Evolutionary conservation across 305 asterid species (phyloP).

Genomic region (Fraxinus sp.): DNA sequence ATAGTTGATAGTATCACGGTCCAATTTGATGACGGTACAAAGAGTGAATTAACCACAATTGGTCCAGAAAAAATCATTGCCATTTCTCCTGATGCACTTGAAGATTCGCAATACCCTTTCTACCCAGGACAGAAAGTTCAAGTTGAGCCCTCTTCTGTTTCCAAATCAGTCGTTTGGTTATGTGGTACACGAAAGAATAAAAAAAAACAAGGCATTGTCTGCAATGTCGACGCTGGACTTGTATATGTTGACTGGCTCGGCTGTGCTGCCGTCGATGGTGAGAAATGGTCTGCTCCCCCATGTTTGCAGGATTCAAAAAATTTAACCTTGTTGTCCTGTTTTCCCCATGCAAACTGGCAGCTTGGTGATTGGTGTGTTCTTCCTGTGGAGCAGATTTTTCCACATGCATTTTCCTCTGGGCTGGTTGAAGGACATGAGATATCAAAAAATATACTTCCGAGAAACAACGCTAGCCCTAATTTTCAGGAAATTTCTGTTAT

Average conservation of each 20-base stretch:
- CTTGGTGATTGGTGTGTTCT: conserved; percentile 86
- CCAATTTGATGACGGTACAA: conserved; percentile 66
- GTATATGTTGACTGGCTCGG: conserved; percentile 73
- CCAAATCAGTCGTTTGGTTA: conserved; percentile 60
- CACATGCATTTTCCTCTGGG: conserved; percentile 23
- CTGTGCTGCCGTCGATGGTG: conserved; percentile 42
- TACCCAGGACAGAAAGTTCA: conserved; percentile 85
- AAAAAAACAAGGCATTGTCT: conserved; percentile 54
- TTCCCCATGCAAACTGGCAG: conserved; percentile 74
- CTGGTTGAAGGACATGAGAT: conserved; percentile 26
- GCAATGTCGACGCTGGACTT: conserved; percentile 61
- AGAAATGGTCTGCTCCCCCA: conserved; percentile 45
- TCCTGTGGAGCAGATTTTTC: conserved; percentile 29
- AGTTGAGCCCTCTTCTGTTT: conserved; percentile 43
- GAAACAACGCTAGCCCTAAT: conserved; percentile 24
- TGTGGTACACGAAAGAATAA: conserved; percentile 51
- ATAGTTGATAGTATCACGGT: conserved; percentile 53
- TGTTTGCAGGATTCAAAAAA: conserved; percentile 51
- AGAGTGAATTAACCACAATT: conserved; percentile 40
- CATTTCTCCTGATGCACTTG: conserved; percentile 57
- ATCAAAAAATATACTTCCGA: conserved; percentile 19
- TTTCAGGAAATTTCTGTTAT: conserved; percentile 57
- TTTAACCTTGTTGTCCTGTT: conserved; percentile 58
- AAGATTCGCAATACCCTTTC: conserved; percentile 71
- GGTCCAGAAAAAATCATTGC: conserved; percentile 61